These are phyloP conservation scores for Eutrema japonicum DNA, from an alignment of 345 rosid genomes.

Conservation along the genomic window DNA sequence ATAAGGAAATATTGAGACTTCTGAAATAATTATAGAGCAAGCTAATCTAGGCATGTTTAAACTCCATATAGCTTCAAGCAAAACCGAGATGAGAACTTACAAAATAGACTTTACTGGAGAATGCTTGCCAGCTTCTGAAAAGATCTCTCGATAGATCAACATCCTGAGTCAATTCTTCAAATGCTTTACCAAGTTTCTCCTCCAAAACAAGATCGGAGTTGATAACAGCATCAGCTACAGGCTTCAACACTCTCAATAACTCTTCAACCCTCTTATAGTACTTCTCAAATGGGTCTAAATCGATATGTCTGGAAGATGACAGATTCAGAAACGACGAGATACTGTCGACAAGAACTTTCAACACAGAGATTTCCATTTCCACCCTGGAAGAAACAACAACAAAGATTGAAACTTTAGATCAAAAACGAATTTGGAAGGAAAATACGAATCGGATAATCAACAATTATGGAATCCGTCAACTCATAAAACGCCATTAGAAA, in stretches of 20 bases:
- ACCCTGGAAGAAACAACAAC: conserved; percentile 48
- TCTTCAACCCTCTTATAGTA: conserved; percentile 78
- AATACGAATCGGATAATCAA: not conserved
- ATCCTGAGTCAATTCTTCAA: conserved; percentile 68
- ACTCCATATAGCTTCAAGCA: not conserved
- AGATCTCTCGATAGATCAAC: conserved; percentile 69
- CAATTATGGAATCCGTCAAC: not conserved
- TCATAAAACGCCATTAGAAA: not conserved
- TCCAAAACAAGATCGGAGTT: conserved; percentile 66
- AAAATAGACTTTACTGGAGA: conserved; percentile 79
- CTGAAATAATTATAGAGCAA: not conserved
- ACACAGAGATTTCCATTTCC: conserved; percentile 72
- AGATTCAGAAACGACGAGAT: conserved; percentile 68
- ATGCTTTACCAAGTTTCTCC: conserved; percentile 58
- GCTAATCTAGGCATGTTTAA: not conserved
- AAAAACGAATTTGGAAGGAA: not conserved
- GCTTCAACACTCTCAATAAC: conserved; percentile 73
- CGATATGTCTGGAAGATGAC: conserved; percentile 62
- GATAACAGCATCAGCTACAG: conserved; percentile 61
- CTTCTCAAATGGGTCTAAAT: conserved; percentile 68
- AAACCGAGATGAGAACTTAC: conserved; percentile 53
- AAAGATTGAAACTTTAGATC: not conserved
- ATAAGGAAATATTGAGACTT: not conserved
- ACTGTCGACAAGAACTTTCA: conserved; percentile 66
- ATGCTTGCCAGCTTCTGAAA: conserved; percentile 73